Percentiles rank a stretch among this genome's conserved stretches.
phyloP scores from a whole-genome alignment of 1,284 basidiomycete species.

The Malassezia vespertilionis region DNA sequence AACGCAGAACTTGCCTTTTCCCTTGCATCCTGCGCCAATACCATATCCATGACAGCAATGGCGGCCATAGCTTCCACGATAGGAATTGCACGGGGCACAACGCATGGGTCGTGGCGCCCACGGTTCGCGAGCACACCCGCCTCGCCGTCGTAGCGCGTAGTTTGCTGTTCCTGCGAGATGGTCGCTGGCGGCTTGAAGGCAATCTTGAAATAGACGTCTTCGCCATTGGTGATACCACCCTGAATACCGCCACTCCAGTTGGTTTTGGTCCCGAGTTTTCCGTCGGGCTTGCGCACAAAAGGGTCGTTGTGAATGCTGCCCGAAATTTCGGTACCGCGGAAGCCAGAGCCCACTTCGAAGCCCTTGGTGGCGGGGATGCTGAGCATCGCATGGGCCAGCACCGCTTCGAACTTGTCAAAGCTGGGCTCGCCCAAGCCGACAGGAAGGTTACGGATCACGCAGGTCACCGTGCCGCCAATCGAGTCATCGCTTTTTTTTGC shows the following conservation, averaged over 20 bases:
- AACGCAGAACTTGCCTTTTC: conserved; percentile 19
- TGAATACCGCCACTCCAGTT: conserved; percentile 98
- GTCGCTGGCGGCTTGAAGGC: conserved; percentile 98
- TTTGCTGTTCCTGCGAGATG: conserved; percentile 81
- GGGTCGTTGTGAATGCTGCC: conserved; percentile 88
- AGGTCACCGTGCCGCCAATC: conserved; percentile 92
- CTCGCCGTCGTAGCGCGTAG: conserved; percentile 84
- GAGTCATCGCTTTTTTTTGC: conserved; percentile 85
- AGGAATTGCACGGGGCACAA: conserved; percentile 86
- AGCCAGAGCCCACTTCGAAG: conserved; percentile 95
- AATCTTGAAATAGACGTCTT: conserved; percentile 92
- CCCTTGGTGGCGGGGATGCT: conserved; percentile 97
- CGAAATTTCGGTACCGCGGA: conserved; percentile 86
- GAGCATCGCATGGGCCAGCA: conserved; percentile 93
- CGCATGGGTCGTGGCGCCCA: conserved; percentile 93
- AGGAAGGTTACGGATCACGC: conserved; percentile 82
- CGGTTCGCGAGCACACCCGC: conserved; percentile 74
- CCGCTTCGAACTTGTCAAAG: conserved; percentile 97
- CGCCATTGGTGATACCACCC: conserved; percentile 94
- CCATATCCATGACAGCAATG: conserved; percentile 76
- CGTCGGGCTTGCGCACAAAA: conserved; percentile 62
- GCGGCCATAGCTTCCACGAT: conserved; percentile 98
- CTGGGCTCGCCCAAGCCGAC: conserved; percentile 89
- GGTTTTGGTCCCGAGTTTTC: conserved; percentile 67
- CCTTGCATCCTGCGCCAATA: conserved; percentile 37